Evolutionary conservation across 2,329 filamentous ascomycete species (phyloP).

Genomic region (Akanthomyces uredinophilus): DNA sequence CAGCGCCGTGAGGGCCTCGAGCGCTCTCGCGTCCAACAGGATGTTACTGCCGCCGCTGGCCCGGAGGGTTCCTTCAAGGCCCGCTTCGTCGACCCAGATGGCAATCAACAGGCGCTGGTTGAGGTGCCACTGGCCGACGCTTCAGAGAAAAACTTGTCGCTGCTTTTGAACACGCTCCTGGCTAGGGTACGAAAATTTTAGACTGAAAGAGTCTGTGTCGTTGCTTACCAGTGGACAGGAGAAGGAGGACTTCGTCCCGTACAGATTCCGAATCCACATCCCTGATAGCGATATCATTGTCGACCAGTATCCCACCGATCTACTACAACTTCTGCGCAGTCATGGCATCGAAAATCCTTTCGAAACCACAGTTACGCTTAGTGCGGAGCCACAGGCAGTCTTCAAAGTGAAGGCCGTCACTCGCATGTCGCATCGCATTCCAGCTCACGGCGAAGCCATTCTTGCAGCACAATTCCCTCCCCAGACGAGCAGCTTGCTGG

Average conservation of each 20-base stretch:
- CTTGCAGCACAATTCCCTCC: constrained; percentile 83
- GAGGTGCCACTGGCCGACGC: constrained; percentile 79
- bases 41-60: constrained; percentile 62
- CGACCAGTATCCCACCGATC: constrained; percentile 51
- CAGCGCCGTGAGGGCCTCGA: constrained; percentile 73
- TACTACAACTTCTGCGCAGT: constrained; percentile 47
- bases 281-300: constrained; percentile 48
- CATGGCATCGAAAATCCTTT: constrained; percentile 56
- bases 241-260: constrained; percentile 55
- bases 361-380: constrained; percentile 50
- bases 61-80: constrained; percentile 74
- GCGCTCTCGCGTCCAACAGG: constrained; percentile 67
- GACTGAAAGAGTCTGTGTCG: no score
- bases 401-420: constrained; percentile 92
- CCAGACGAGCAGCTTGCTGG: constrained; percentile 67
- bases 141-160: constrained; percentile 81
- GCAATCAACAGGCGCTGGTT: constrained; percentile 64
- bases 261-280: constrained; percentile 57
- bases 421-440: constrained; percentile 80
- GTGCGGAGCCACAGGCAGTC: constrained; percentile 76
- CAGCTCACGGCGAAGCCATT: constrained; percentile 88
- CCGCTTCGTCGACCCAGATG: constrained; percentile 79
- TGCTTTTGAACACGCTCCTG: constrained; percentile 79
- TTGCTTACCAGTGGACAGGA: constrained; percentile 31
- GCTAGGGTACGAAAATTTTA: constrained; percentile 52